Percentiles rank a stretch among this genome's conserved stretches.
Evolutionary conservation across 2,329 filamentous ascomycete genomes (phyloP).

Genomic region (Colletotrichum sp.): DNA sequence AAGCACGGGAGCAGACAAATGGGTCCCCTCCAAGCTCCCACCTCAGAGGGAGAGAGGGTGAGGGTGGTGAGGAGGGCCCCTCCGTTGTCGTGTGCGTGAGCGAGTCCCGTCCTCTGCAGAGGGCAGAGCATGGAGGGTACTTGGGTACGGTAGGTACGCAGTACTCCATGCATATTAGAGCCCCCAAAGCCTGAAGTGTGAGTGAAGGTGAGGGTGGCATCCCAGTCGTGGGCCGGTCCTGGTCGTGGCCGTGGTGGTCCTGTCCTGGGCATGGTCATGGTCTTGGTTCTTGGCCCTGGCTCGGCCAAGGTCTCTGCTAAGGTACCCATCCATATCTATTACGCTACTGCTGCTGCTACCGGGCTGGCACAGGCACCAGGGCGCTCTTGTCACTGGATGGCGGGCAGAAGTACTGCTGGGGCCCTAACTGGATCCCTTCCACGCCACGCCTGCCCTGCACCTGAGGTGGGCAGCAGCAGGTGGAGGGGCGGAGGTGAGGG

Average conservation of each 20-base stretch:
- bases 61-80: neutral
- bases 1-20: neutral
- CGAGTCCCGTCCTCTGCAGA: neutral
- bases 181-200: neutral
- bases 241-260: neutral
- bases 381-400: conserved; percentile 9
- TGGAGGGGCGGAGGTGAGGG: neutral
- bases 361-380: conserved; percentile 13
- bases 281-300: neutral
- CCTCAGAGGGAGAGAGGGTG: neutral
- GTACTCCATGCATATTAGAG: neutral
- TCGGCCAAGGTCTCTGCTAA: neutral
- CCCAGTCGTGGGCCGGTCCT: neutral
- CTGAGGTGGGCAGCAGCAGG: neutral
- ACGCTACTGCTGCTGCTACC: neutral
- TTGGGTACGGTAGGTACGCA: too few relatives aligned
- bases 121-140: too few relatives aligned
- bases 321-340: neutral
- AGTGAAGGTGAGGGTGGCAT: neutral
- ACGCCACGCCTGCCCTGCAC: neutral
- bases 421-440: neutral
- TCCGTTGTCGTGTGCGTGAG: neutral
- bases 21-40: neutral
- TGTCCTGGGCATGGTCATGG: neutral
- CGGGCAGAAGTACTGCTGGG: conserved; percentile 6